Evolutionary conservation across 2,329 filamentous ascomycete genomes (phyloP).

Genomic region (Dichotomopilus funicola): DNA sequence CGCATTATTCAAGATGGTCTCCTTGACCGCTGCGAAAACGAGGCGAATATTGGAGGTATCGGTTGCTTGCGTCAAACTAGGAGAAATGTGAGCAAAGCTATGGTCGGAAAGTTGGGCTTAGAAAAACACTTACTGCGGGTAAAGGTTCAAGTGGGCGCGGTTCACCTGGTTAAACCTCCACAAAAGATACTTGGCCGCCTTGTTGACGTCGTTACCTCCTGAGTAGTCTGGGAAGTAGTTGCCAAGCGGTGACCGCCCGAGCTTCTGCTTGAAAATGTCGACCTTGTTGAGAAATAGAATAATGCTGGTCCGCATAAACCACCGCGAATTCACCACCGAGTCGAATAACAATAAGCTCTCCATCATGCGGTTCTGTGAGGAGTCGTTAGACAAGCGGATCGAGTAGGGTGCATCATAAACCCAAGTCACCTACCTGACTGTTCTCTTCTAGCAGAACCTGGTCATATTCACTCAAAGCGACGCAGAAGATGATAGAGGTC

Average conservation of each 20-base stretch:
- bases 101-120: neutral
- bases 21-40: conserved; percentile 96
- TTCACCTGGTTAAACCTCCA: conserved; percentile 99
- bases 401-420: neutral
- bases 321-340: conserved; percentile 95
- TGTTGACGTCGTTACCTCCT: conserved; percentile 94
- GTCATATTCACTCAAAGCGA: conserved; percentile 96
- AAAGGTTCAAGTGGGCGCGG: conserved; percentile 88
- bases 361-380: conserved; percentile 91
- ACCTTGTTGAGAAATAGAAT: conserved; percentile 99
- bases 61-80: conserved; percentile 94
- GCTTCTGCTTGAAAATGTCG: conserved; percentile 93
- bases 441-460: conserved; percentile 95
- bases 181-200: conserved; percentile 92
- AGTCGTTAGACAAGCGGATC: conserved; percentile 9
- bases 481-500: conserved; percentile 98
- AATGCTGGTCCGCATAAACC: conserved; percentile 99
- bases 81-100: conserved; percentile 7
- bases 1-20: conserved; percentile 97
- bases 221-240: conserved; percentile 99
- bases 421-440: conserved; percentile 65
- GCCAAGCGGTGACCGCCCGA: conserved; percentile 77
- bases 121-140: conserved; percentile 73
- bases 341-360: conserved; percentile 94
- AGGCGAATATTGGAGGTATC: conserved; percentile 97